Evolutionary conservation across 495 filamentous ascomycete species (phyloP).

Genomic region (Penicillium steckii): DNA sequence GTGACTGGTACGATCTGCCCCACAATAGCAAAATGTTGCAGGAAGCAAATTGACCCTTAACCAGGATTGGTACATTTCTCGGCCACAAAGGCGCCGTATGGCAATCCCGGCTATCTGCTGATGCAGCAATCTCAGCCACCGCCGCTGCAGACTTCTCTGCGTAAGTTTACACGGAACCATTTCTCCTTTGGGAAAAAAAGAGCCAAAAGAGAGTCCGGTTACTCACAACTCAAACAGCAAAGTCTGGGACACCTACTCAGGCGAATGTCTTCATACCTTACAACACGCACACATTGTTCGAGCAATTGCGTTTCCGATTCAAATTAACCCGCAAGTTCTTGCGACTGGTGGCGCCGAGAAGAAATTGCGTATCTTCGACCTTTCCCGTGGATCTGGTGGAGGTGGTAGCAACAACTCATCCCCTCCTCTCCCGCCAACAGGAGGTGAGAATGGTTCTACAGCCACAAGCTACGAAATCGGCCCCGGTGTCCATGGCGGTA

Average conservation of each 20-base stretch:
- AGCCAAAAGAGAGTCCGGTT: background rate
- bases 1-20: slow-evolving; percentile 72
- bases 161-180: slow-evolving; percentile 57
- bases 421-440: slow-evolving; percentile 30
- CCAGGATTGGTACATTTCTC: slow-evolving; percentile 94
- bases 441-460: slow-evolving; percentile 29
- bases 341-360: slow-evolving; percentile 95
- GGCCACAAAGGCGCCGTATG: slow-evolving; percentile 98
- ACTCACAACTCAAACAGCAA: slow-evolving; percentile 52
- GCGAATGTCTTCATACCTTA: slow-evolving; percentile 84
- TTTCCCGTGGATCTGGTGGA: slow-evolving; percentile 46
- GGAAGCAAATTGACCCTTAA: background rate
- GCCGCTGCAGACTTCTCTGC: slow-evolving; percentile 96
- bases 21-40: background rate
- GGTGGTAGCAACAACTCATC: slow-evolving; percentile 40
- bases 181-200: background rate
- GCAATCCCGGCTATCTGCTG: slow-evolving; percentile 86
- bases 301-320: slow-evolving; percentile 80
- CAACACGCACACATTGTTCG: slow-evolving; percentile 94
- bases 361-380: slow-evolving; percentile 92
- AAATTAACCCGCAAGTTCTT: slow-evolving; percentile 71
- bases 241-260: slow-evolving; percentile 94
- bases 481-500: slow-evolving; percentile 72
- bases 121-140: slow-evolving; percentile 85
- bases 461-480: slow-evolving; percentile 79